Evolutionary conservation across 805 yeast genomes (phyloP).

Genomic region (Kurtzmaniella cleridarum): DNA sequence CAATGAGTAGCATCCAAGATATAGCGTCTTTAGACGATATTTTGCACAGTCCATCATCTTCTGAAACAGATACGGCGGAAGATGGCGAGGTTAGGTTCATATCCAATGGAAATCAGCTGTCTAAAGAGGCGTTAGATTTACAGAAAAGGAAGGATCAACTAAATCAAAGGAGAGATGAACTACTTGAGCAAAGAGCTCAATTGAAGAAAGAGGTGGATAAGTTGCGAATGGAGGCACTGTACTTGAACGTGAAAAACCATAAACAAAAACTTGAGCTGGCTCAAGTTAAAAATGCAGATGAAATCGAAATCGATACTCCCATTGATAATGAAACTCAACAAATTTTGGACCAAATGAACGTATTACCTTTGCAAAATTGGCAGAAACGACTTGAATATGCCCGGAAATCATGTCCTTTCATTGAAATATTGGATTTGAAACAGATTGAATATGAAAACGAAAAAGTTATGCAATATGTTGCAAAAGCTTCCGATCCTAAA

Average conservation of each 20-base stretch:
- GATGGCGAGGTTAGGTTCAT: neutral
- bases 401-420: constrained; percentile 19
- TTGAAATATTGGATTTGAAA: constrained; percentile 11
- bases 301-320: constrained; percentile 7
- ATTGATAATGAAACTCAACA: constrained; percentile 15
- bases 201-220: constrained; percentile 13
- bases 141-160: constrained; percentile 13
- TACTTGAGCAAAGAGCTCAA: constrained; percentile 14
- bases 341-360: constrained; percentile 22
- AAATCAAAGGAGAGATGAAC: constrained; percentile 10
- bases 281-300: neutral
- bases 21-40: constrained; percentile 22
- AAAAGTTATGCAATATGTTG: neutral
- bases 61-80: neutral
- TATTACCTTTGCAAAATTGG: constrained; percentile 33
- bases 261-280: constrained; percentile 6
- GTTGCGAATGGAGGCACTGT: constrained; percentile 9
- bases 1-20: constrained; percentile 19
- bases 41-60: constrained; percentile 18
- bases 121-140: constrained; percentile 8
- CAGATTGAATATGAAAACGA: constrained; percentile 4
- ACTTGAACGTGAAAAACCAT: constrained; percentile 13
- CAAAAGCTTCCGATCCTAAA: neutral
- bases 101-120: constrained; percentile 1
- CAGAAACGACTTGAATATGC: constrained; percentile 17